Conservation (phyloP, 2,329 filamentous ascomycete species). For the Claviceps sp. region DNA sequence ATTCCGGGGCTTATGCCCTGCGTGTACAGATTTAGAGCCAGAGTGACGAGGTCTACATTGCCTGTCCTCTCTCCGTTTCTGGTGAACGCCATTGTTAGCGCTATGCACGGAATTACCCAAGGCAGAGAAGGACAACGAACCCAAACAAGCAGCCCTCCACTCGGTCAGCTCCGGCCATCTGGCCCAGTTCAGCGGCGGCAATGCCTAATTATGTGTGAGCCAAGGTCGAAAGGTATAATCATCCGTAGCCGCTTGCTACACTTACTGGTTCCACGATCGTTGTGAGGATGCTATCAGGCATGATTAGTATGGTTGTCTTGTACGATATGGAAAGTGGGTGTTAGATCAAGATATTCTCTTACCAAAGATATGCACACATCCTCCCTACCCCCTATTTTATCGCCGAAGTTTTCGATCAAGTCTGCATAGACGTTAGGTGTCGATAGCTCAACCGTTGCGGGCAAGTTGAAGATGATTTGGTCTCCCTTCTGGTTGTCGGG, state of each 20-base stretch:
- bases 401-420: slow-evolving; percentile 91
- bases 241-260: slow-evolving; percentile 26
- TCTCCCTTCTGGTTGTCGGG: slow-evolving; percentile 51
- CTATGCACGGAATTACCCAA: neutral
- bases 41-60: slow-evolving; percentile 87
- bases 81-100: neutral
- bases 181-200: slow-evolving; percentile 79
- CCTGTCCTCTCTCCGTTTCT: slow-evolving; percentile 89
- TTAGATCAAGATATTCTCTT: neutral
- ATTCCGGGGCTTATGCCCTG: slow-evolving; percentile 76
- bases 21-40: slow-evolving; percentile 88
- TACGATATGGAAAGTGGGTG: too few relatives aligned
- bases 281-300: slow-evolving; percentile 57
- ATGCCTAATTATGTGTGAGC: slow-evolving; percentile 35
- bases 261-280: slow-evolving; percentile 57
- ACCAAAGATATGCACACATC: slow-evolving; percentile 71
- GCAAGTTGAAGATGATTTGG: slow-evolving; percentile 92
- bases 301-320: neutral
- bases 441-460: slow-evolving; percentile 87
- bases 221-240: neutral
- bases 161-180: slow-evolving; percentile 91
- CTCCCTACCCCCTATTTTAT: slow-evolving; percentile 68
- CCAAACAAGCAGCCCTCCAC: slow-evolving; percentile 77
- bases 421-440: slow-evolving; percentile 95
- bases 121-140: neutral